Percentiles rank a stretch among this genome's conserved stretches.
Conservation (phyloP, 805 yeast genomes). For the Metschnikowia anglica region DNA sequence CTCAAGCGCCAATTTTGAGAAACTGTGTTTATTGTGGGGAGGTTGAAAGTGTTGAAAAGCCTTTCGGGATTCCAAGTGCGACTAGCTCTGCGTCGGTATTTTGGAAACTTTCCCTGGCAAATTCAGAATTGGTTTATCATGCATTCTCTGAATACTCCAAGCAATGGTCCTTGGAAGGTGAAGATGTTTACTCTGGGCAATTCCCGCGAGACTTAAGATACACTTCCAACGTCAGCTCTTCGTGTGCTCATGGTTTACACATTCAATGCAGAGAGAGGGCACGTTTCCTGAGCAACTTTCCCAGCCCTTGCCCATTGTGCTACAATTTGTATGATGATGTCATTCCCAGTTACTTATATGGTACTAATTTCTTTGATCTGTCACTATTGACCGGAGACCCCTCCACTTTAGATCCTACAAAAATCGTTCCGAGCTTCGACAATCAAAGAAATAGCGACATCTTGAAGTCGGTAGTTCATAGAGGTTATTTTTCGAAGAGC, state of each 20-base stretch:
- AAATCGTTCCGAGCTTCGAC: not conserved
- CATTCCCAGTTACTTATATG: slow-evolving; percentile 5
- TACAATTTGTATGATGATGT: slow-evolving; percentile 37
- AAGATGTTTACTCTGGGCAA: slow-evolving; percentile 6
- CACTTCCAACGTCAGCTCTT: slow-evolving; percentile 4
- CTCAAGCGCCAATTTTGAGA: slow-evolving; percentile 4
- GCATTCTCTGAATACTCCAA: slow-evolving; percentile 23
- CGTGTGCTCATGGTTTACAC: slow-evolving; percentile 57
- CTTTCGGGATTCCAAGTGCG: slow-evolving; percentile 61
- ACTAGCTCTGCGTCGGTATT: slow-evolving; percentile 47
- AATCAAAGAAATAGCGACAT: slow-evolving; percentile 1
- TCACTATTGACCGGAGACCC: slow-evolving; percentile 4
- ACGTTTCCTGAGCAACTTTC: slow-evolving; percentile 18
- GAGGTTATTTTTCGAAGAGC: not conserved
- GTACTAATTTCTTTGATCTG: not conserved
- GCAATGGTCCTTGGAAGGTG: slow-evolving; percentile 20
- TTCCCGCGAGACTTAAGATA: slow-evolving; percentile 24
- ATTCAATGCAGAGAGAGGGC: slow-evolving; percentile 39
- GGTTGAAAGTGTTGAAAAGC: slow-evolving; percentile 30
- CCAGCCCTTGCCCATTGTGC: slow-evolving; percentile 59
- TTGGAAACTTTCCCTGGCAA: slow-evolving; percentile 44
- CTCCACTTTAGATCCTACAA: not conserved
- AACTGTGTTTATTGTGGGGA: slow-evolving; percentile 30
- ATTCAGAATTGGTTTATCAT: slow-evolving; percentile 16
- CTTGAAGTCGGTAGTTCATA: not conserved